A percentile compares a stretch with the other conserved stretches of the same genome.
These are phyloP conservation scores for Circinella umbellata DNA, from an alignment of 371 early-diverging fungal species.

Conservation along the genomic window DNA sequence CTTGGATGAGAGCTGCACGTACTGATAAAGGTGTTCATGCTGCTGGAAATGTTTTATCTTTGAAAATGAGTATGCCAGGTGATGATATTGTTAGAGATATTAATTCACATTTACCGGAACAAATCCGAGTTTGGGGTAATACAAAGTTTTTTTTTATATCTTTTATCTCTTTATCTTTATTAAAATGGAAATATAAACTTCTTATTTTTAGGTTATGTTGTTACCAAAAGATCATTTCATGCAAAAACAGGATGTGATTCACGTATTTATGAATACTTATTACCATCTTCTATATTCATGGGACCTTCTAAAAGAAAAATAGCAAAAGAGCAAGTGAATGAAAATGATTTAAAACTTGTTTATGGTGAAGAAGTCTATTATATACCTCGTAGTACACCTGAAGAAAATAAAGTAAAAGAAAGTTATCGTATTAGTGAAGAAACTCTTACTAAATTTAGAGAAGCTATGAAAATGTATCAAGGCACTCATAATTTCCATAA, in stretches of 20 bases:
- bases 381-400: conserved; percentile 42
- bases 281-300: conserved; percentile 93
- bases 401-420: conserved; percentile 59
- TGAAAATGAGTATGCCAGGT: conserved; percentile 80
- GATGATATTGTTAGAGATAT: conserved; percentile 71
- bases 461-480: conserved; percentile 72
- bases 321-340: conserved; percentile 22
- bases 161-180: not conserved
- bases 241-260: conserved; percentile 93
- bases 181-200: not conserved
- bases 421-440: conserved; percentile 68
- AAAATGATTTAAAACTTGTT: conserved; percentile 28
- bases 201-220: conserved; percentile 62
- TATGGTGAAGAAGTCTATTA: conserved; percentile 34
- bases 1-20: conserved; percentile 91
- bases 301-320: conserved; percentile 36
- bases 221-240: conserved; percentile 83
- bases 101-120: conserved; percentile 78
- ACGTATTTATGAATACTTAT: conserved; percentile 96
- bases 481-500: conserved; percentile 98
- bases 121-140: conserved; percentile 87
- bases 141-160: not conserved
- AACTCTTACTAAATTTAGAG: conserved; percentile 66
- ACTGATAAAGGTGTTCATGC: conserved; percentile 99
- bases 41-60: conserved; percentile 92